phyloP scores from a whole-genome alignment of 2,329 filamentous ascomycete genomes.

The Cryphonectria japonica region DNA sequence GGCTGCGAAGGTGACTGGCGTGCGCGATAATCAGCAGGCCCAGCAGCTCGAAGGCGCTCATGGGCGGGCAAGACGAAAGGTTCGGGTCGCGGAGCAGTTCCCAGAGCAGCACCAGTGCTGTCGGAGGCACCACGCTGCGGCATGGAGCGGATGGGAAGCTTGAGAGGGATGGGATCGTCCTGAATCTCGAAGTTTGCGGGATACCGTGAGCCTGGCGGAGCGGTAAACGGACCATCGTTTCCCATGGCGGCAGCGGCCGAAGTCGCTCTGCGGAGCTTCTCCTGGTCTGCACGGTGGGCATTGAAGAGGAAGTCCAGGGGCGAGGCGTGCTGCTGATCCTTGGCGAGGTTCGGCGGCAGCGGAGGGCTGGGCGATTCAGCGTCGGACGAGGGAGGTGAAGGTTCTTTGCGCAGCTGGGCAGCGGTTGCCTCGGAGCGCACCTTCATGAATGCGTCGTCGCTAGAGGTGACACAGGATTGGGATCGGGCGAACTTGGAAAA shows the following conservation, averaged over 20 bases:
- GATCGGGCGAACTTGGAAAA: conserved; percentile 54
- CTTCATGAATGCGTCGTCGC: conserved; percentile 38
- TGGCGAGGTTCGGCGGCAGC: conserved; percentile 42
- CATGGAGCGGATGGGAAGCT: conserved; percentile 33
- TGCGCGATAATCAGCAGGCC: conserved; percentile 4
- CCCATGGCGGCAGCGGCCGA: conserved; percentile 48
- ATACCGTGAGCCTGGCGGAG: conserved; percentile 44
- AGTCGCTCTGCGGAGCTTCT: conserved; percentile 59
- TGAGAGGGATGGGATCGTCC: conserved; percentile 29
- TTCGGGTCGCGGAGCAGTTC: conserved; percentile 9
- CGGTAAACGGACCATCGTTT: conserved; percentile 53
- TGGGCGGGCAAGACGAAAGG: conserved; percentile 20
- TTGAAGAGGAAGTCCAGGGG: conserved; percentile 91
- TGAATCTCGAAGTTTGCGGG: conserved; percentile 33
- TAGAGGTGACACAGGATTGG: conserved; percentile 12
- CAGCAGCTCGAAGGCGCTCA: conserved; percentile 8
- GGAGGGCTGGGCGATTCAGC: conserved; percentile 53
- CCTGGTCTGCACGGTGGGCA: conserved; percentile 79
- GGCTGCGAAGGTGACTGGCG: conserved; percentile 12
- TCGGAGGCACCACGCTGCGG: conserved; percentile 35
- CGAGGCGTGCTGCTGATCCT: conserved; percentile 60
- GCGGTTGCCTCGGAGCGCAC: conserved; percentile 25
- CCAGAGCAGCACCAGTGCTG: conserved; percentile 13
- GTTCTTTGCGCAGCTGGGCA: conserved; percentile 42
- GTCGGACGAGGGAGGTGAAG: conserved; percentile 57